Evolutionary conservation across 306 rosid genomes (phyloP).

Genomic region (Pachyrhizus erosus): DNA sequence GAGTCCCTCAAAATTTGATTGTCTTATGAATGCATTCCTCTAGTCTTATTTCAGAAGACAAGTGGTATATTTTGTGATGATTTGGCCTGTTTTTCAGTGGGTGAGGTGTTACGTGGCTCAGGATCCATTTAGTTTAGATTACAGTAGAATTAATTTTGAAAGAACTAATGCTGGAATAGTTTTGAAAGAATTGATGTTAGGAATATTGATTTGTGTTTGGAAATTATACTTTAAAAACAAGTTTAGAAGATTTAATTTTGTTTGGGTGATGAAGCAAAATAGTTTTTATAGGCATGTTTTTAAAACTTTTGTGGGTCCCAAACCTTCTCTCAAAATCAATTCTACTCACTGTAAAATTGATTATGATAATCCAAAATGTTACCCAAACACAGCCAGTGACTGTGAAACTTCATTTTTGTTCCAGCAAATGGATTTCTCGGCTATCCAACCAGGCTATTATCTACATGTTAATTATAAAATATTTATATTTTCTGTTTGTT

Average conservation of each 20-base stretch:
- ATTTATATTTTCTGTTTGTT: background rate
- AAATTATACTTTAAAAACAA: no score
- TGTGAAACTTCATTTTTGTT: background rate
- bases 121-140: background rate
- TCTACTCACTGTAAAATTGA: background rate
- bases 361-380: conserved; percentile 18
- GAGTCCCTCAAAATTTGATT: background rate
- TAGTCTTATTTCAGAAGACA: background rate
- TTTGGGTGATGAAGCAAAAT: no score
- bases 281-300: background rate
- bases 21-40: conserved; percentile 13
- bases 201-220: background rate
- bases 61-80: background rate
- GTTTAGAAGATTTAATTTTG: no score
- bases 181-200: background rate
- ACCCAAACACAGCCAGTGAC: background rate
- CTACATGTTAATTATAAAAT: conserved; percentile 2
- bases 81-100: background rate
- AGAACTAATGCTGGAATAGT: background rate
- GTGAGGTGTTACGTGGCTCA: background rate
- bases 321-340: no score
- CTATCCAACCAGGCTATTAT: background rate
- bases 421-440: background rate
- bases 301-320: background rate
- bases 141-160: background rate